Base-by-base conservation (phyloP, 2,329 filamentous ascomycete species). In the Penicillium rolfsii region DNA sequence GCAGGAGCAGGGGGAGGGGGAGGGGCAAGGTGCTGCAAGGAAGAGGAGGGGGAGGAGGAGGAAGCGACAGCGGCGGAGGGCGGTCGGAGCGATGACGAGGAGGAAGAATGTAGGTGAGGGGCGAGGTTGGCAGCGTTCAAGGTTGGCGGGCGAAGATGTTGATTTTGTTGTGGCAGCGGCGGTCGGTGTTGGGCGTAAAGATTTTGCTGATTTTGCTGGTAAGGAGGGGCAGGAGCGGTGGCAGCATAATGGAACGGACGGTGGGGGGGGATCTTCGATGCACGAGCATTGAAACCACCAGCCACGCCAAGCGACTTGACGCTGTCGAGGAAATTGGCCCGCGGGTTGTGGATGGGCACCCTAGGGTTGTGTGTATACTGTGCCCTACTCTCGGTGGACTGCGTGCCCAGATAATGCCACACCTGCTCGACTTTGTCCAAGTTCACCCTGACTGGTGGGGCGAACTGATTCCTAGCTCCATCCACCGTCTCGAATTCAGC, bases 341-440 rank as follows among this genome's bases (percentile, higher is more conserved):
- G 74, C 64, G 77, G 76, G 70, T 83, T 81, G 76, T 82, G 78
- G 64, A 78, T 68, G 61, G 70, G 66, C 60, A 81, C 82, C 60
- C 77, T 79, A 46, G 84, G 86, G 77, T 96, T 88, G 70, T 95
- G 91, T 4, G 93, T 96, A 77, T 95, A 99, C 74, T 96, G 92
- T 28, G 93, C 89, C 75, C 89, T 93, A 57, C 92, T 90, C 72
- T 98, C 94, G 6, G 94, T 97, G 24, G 94, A 98, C 22, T 85
- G 86, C 74, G 87, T 87, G 35, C 91, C 91, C 62, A 99, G 83
- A 74, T 97, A 98, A 78, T 92, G 86, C 91, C 93, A 98, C 19
- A 97, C 76, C 73, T 91, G 89, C 63, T 94, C 85, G 16, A 88
- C 83, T 73, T 90, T 91, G 62, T 78, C 78, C 8, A 97, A 76